Base-by-base conservation (phyloP, 2,329 filamentous ascomycete species). In the Apiospora rasikravindrae region DNA sequence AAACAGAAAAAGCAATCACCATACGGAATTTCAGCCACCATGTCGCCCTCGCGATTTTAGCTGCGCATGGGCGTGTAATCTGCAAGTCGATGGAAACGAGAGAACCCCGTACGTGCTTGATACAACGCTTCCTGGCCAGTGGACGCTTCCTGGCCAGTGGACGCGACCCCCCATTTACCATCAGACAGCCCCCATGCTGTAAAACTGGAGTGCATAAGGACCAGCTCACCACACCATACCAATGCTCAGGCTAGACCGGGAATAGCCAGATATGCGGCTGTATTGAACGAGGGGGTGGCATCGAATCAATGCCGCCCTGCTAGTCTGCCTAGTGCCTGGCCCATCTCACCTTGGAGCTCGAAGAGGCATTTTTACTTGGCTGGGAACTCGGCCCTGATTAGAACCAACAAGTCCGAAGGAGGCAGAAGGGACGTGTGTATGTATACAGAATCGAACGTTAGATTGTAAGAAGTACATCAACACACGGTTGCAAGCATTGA, bases 71-170 rank as follows among this genome's bases (percentile, higher is more conserved):
- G 40, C 42, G 13, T 16, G 26, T n/a, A 61, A 44, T 45, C 40
- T 68, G 66, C 66, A 68, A 10, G 66, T 68, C n/a, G 66, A 45
- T 45, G 66, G 66, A 47, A 68, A 47, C n/a, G 66, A 44, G 47
- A 45, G 19, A 68, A 19, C 14, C 66, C 40, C 33, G 57, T 37
- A n/a, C 57, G 33, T 33, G 10, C 44, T n/a, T 64, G 57, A 33
- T 11, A 57, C 33, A 37, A 37, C 33, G 33, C 57, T 64, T 64
- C 22, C 33, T n/a, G n/a, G n/a, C n/a, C n/a, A n/a, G n/a, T n/a
- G n/a, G n/a, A n/a, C 33, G 8, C 5, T 37, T 64, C 13, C 40
- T 40, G 2, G 22, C 10, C 5, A n/a, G 33, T 40, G 7, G 19
- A 22, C 33, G 57, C 57, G 40, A 40, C 29, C 57, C 57, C 57